These are phyloP conservation scores for Onygenales sp. DNA, from an alignment of 2,329 filamentous ascomycete genomes.

Conservation along the genomic window DNA sequence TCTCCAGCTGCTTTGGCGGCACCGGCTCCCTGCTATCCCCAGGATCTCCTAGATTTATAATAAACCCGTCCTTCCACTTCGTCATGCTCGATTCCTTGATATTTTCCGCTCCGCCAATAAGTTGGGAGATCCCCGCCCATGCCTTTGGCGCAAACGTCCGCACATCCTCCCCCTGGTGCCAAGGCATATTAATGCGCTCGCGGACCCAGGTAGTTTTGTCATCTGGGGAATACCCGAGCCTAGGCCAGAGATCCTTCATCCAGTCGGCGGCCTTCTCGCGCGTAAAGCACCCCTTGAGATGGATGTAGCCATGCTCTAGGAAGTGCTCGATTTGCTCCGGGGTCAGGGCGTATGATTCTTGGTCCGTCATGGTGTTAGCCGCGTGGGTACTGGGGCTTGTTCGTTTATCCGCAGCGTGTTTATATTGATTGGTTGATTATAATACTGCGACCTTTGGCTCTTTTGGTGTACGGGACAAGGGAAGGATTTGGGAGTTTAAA, in stretches of 20 bases:
- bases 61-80: constrained; percentile 59
- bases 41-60: constrained; percentile 57
- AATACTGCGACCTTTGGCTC: too few species aligned
- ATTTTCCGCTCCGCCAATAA: constrained; percentile 54
- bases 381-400: not conserved
- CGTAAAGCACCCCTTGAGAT: constrained; percentile 44
- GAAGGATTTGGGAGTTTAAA: too few species aligned
- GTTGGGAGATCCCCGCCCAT: constrained; percentile 57
- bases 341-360: constrained; percentile 22
- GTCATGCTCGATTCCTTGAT: constrained; percentile 35
- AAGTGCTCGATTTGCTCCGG: constrained; percentile 44
- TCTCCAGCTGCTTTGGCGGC: constrained; percentile 43
- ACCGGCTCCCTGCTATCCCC: constrained; percentile 42
- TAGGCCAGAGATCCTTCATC: constrained; percentile 49
- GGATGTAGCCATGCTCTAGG: constrained; percentile 47
- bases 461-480: too few species aligned
- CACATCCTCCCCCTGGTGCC: constrained; percentile 46
- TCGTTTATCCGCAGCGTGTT: not conserved
- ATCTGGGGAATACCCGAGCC: constrained; percentile 54
- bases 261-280: constrained; percentile 39
- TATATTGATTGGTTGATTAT: not conserved
- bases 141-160: constrained; percentile 53
- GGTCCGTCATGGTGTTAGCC: not conserved
- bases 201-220: constrained; percentile 58
- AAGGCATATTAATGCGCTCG: constrained; percentile 56